These are phyloP conservation scores for Geotrichum ghanense DNA, from an alignment of 805 yeast genomes.

Conservation along the genomic window DNA sequence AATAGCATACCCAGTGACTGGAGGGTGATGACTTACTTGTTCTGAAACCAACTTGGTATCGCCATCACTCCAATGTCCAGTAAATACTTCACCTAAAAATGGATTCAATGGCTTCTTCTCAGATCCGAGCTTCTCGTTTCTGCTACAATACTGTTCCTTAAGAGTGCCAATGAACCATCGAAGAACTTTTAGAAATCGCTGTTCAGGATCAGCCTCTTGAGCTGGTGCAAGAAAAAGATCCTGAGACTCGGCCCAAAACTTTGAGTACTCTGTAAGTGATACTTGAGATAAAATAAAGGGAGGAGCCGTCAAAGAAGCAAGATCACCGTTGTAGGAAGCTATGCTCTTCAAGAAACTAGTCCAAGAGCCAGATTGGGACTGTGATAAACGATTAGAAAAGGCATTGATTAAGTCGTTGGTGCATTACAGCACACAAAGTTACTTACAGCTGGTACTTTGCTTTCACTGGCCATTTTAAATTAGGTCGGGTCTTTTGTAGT, in stretches of 20 bases:
- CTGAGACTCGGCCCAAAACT: constrained; percentile 93
- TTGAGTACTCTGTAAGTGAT: constrained; percentile 82
- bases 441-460: constrained; percentile 15
- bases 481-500: no score
- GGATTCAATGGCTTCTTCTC: constrained; percentile 98
- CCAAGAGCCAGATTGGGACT: constrained; percentile 44
- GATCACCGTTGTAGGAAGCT: constrained; percentile 87
- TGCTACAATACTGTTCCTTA: constrained; percentile 85
- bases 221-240: constrained; percentile 68
- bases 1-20: constrained; percentile 86
- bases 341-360: constrained; percentile 81
- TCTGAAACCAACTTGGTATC: constrained; percentile 75
- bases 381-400: not conserved
- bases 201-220: constrained; percentile 32
- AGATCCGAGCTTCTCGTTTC: constrained; percentile 85
- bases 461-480: constrained; percentile 7
- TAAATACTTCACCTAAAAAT: constrained; percentile 86
- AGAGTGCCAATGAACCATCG: constrained; percentile 87
- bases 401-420: no score
- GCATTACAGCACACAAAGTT: not conserved
- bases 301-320: constrained; percentile 91
- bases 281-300: constrained; percentile 90
- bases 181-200: constrained; percentile 70
- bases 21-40: constrained; percentile 97
- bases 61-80: constrained; percentile 79